Evolutionary conservation across 495 filamentous ascomycete genomes (phyloP), one percentile per base, ranked within the genome.

Genomic region (Venustampulla echinocandica): DNA sequence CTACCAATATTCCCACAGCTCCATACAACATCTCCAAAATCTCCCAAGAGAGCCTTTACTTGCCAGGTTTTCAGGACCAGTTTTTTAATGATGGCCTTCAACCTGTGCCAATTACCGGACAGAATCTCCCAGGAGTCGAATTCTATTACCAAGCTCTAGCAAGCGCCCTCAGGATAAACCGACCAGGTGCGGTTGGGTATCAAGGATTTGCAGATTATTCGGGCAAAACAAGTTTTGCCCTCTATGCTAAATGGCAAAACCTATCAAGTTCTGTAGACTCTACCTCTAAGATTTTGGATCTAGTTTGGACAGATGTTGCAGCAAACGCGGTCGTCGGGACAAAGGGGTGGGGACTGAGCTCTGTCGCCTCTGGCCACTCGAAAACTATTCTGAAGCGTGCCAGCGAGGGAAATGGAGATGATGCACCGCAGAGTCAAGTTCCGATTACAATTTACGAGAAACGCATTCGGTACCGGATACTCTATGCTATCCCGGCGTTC

Each of bases 231-330:
- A 59, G 60, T 38, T 46, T 64, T 37, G 59, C 64, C 1, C 54
- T 68, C 54, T 64, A 47, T 22, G 37, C 34, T 0, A 44, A 39
- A 23, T 70, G 66, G 65, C 63, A 67, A 43, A 50, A 56, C 9
- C 46, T 67, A 1, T 56, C 58, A 1, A 34, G n/a, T 0, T 52
- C 52, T 4, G n/a, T 50, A 3, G 11, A 24, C 0, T 43, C 43
- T 1, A 52, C 59, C 2, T 53, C 52, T 0, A 15, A 41, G 14
- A 71, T 71, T 30, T 34, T 64, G 3, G 64, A 71, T 37, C 55
- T 69, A 0, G 59, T 71, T 21, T 71, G 61, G 60, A 68, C 69
- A 0, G 68, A 73, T 40, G 19, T 62, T 2, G 56, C 64, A 0
- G 63, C 69, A 6, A 60, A 60, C 34, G 53, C 56, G 0, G 57